Evolutionary conservation across 768 basidiomycete genomes (phyloP), one percentile per base, ranked within the genome.

Genomic region (Phanerodontia chrysosporium): DNA sequence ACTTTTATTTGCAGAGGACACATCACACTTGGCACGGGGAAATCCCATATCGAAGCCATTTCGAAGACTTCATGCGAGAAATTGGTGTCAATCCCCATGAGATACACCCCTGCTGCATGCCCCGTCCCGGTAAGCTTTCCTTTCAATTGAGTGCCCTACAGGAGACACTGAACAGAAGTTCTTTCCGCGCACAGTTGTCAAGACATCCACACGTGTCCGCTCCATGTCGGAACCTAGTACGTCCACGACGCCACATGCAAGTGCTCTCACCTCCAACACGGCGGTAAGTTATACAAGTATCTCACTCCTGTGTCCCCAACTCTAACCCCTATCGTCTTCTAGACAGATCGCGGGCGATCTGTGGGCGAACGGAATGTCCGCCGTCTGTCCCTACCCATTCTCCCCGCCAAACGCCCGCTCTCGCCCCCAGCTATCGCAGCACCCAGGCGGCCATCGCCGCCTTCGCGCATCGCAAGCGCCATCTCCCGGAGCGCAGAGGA

Each of bases 11-110:
- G n/a, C 39, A 59, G 61, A 39, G 46, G 29, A 39, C 35, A 30
- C 57, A 48, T 32, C 61, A 62, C 51, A 62, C 61, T 12, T 62
- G 61, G 61, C 61, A 62, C 46, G 58, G 57, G 16, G 48, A 55
- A 44, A 46, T 42, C 5, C 29, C 25, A 13, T 32, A 39, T 22
- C 52, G 27, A 18, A 62, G 52, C 29, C 61, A 62, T 32, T 62
- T 62, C 39, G 57, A 62, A 28, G 61, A 62, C 49, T 62, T 62
- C 49, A 58, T 62, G 61, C 57, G 52, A 12, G 61, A 62, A 36
- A 62, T 62, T 18, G 61, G 61, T 44, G 61, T 54, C 27, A 58
- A 62, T 39, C 51, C 57, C 2, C 21, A 46, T 29, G 27, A 22
- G n/a, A 28, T 28, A 8, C 61, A 62, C 39, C 27, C 59, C 30